Conservation (phyloP, 1,284 basidiomycete genomes). For the Rhodotorula sp. region DNA sequence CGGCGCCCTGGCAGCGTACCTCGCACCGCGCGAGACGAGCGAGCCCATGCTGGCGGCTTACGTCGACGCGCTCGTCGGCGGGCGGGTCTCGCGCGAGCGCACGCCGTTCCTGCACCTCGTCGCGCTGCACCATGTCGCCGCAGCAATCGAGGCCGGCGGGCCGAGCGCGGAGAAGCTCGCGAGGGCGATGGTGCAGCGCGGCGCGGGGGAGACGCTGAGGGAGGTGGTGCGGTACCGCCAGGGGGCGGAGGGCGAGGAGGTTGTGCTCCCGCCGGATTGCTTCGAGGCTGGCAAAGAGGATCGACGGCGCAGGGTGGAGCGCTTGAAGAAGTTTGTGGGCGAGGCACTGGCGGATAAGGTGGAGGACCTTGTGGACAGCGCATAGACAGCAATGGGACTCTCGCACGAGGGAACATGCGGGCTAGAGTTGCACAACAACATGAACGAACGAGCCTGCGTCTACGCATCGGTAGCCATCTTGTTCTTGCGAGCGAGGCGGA, state of each 20-base stretch:
- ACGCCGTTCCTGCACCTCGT: constrained; percentile 64
- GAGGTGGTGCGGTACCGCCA: constrained; percentile 21
- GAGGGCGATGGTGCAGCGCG: constrained; percentile 1
- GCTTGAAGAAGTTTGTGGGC: constrained; percentile 1
- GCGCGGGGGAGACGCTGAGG: not conserved
- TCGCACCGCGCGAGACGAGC: constrained; percentile 32
- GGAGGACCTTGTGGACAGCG: not conserved
- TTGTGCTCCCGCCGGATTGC: constrained; percentile 12
- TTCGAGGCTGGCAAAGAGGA: not conserved
- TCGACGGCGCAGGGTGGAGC: not conserved
- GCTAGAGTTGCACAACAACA: not conserved
- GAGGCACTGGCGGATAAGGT: not conserved
- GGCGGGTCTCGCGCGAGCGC: not conserved
- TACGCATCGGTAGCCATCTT: constrained; percentile 4
- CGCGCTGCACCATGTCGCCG: constrained; percentile 76
- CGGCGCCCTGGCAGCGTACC: constrained; percentile 10
- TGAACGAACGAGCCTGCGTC: not conserved
- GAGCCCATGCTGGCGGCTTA: constrained; percentile 29
- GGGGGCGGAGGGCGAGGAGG: not conserved
- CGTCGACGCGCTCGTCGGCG: constrained; percentile 26
- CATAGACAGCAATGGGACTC: not conserved
- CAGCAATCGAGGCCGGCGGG: not conserved
- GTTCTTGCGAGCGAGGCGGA: constrained; percentile 12
- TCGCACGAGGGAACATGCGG: not conserved
- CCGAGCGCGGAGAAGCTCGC: constrained; percentile 1